Evolutionary conservation across 225 moss, liverwort and hornwort genomes (phyloP), one percentile per base, ranked within the genome.

Genomic region (Asterella californica): DNA sequence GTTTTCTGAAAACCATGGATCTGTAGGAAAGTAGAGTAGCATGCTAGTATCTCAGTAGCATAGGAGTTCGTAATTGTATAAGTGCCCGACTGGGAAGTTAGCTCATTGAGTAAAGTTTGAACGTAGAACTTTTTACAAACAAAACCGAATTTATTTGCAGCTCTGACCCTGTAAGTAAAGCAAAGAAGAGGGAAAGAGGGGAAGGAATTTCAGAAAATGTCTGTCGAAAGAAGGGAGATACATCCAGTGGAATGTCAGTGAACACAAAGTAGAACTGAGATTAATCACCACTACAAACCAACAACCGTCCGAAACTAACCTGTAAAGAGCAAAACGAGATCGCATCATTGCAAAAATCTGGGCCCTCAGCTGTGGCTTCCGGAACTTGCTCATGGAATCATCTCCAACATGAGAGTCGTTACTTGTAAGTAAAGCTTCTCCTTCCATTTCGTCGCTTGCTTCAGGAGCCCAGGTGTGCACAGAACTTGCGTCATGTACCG

Each of bases 341-440:
- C 85, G 81, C 57, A 90, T 83, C 80, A 92, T 85, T 76, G 91
- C 89, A 62, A 89, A 81, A 79, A 84, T 77, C 60, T 94, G 94
- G 60, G 74, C 79, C 79, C 72, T 75, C 79, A 93, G 60, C 60
- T 87, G 86, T 49, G 88, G 81, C 79, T 83, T 88, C 78, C 85
- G 87, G 73, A 89, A 85, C 78, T 92, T 89, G 66, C 87, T 82
- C 76, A 89, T 83, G 73, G 88, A 81, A 53, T 91, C 88, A 71
- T 93, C 94, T 79, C 91, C 89, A 62, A 90, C 87, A 81, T 90
- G 87, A 78, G 87, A 90, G 79, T 93, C 88, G 76, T 87, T 88
- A 80, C 78, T 91, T 65, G 84, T 81, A 77, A 94, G 94, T 70
- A 94, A 88, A 37, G 90, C 88, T 86, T 94, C 94, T 86, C 81